Evolutionary conservation across 2,329 filamentous ascomycete genomes (phyloP), one percentile per base, ranked within the genome.

Genomic region (Phaeomoniella chlamydospora): DNA sequence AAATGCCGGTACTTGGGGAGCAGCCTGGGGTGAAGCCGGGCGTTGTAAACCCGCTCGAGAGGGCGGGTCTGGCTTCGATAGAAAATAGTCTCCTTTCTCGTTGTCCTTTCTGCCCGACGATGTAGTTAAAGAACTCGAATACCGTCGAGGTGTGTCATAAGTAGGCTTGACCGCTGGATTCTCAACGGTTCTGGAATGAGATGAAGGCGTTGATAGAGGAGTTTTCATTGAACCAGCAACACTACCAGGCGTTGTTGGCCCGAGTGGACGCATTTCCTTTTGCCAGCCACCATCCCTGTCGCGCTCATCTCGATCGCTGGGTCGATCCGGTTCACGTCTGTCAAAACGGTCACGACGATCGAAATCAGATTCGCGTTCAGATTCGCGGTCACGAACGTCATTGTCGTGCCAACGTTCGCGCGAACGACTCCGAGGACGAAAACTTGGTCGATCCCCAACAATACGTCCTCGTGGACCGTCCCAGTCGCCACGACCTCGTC

Each of bases 361-460:
- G 10, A 44, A 37, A 10, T 56, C 54, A n/a, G 52, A 44, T 29
- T 53, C 54, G 15, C 50, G 44, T 11, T 53, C 52, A 16, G 56
- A 49, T 10, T 55, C 51, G 4, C 54, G 53, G 32, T 61, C 58
- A 43, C 56, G 53, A 47, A 58, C 55, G 16, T 49, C 56, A n/a
- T 54, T 56, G 33, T 61, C 58, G 42, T 59, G 56, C 51, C 60
- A 56, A 5, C 50, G 47, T 40, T 64, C 61, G 4, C 61, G 53
- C 17, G 61, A 64, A 17, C 60, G 53, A 47, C 61, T 64, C 15
- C 61, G 51, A 31, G 57, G 54, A 33, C 57, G 52, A 39, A 62
- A 63, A 1, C 52, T 43, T 39, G 63, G 58, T 9, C 60, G 55
- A 37, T 63, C 60, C 37, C 60, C 57, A 4, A 57, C 39, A 39